Percentiles rank a stretch among this genome's conserved stretches.
phyloP scores from a whole-genome alignment of 2,329 filamentous ascomycete species.

The Raffaelea deltoideospora region DNA sequence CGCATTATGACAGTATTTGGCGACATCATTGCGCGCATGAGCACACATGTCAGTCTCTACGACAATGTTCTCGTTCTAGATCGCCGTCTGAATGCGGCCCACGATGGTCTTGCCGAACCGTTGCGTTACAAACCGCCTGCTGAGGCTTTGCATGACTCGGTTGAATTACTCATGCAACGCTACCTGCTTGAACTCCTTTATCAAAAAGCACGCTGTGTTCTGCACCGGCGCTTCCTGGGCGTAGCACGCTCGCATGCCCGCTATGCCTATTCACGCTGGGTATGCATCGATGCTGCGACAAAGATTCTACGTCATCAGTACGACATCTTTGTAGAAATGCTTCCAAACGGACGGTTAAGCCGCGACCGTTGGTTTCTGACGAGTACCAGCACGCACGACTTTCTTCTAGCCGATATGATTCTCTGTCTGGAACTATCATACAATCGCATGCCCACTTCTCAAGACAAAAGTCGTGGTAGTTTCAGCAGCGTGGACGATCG shows the following conservation, averaged over 20 bases:
- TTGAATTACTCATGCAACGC: constrained; percentile 13
- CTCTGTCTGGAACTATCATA: constrained; percentile 22
- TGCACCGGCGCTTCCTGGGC: constrained; percentile 15
- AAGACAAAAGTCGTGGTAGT: no score
- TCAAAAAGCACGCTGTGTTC: constrained; percentile 11
- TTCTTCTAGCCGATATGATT: constrained; percentile 30
- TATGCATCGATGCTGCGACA: constrained; percentile 28
- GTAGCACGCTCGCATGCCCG: constrained; percentile 17
- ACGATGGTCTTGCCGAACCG: constrained; percentile 6
- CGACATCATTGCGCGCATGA: constrained; percentile 10
- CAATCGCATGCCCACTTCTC: no score
- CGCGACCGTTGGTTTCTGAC: constrained; percentile 26
- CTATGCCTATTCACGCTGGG: constrained; percentile 23
- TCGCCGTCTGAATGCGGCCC: constrained; percentile 8
- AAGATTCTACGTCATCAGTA: constrained; percentile 26
- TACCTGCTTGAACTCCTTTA: constrained; percentile 14
- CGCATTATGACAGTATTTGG: constrained; percentile 10
- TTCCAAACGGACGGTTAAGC: constrained; percentile 22
- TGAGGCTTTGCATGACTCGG: no score
- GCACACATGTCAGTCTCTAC: no score
- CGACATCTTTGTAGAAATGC: constrained; percentile 23
- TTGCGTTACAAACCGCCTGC: constrained; percentile 6
- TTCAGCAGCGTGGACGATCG: no score
- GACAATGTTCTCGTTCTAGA: no score
- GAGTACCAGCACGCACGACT: constrained; percentile 27